phyloP scores from a whole-genome alignment of 2,329 filamentous ascomycete species.

The Phialemoniopsis sp. region DNA sequence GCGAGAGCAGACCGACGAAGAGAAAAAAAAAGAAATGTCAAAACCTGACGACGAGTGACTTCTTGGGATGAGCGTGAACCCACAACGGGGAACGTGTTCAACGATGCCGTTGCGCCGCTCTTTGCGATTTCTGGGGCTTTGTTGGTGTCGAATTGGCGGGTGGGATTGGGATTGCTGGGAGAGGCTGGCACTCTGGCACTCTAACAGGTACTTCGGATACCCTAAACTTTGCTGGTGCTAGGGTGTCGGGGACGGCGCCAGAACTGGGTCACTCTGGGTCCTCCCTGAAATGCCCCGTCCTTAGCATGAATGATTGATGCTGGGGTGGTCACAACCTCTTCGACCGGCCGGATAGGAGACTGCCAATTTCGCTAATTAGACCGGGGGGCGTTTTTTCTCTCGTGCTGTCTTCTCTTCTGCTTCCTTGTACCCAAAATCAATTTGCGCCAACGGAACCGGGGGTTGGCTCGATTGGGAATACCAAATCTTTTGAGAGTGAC shows the following conservation, averaged over 20 bases:
- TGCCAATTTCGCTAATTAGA: constrained; percentile 36
- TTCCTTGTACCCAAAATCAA: constrained; percentile 9
- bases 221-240: too few species aligned
- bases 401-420: not conserved
- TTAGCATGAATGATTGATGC: constrained; percentile 28
- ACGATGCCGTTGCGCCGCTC: too few species aligned
- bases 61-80: too few species aligned
- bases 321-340: constrained; percentile 14
- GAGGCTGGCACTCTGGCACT: not conserved
- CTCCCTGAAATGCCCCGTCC: constrained; percentile 13
- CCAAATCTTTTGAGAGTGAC: not conserved
- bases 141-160: constrained; percentile 7
- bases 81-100: too few species aligned
- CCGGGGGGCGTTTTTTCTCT: constrained; percentile 19
- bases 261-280: too few species aligned
- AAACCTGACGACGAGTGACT: too few species aligned
- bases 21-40: too few species aligned
- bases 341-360: constrained; percentile 22
- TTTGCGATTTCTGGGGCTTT: too few species aligned
- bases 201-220: constrained; percentile 1
- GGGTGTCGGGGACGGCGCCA: too few species aligned
- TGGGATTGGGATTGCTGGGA: constrained; percentile 3
- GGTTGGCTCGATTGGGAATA: not conserved
- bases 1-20: too few species aligned
- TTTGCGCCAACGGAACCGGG: constrained; percentile 18